These are phyloP conservation scores for Paecilomyces niveus DNA, from an alignment of 2,329 filamentous ascomycete genomes.

Conservation along the genomic window DNA sequence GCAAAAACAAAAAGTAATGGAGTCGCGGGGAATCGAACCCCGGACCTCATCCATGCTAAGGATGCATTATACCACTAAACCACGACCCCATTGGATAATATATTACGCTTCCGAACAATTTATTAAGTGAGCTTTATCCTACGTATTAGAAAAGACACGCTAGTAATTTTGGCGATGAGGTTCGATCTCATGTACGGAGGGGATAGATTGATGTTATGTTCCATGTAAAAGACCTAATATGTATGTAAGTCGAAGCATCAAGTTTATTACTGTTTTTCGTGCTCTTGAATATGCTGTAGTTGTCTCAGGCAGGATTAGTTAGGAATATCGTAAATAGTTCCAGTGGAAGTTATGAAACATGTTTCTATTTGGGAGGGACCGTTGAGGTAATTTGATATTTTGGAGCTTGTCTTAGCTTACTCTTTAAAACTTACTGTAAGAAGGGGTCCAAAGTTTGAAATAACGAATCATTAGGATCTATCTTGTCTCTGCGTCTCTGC, in stretches of 20 bases:
- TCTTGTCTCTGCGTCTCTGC: background rate
- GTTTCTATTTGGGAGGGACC: too few species aligned
- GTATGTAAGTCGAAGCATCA: too few species aligned
- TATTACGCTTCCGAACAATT: background rate
- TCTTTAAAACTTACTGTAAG: too few species aligned
- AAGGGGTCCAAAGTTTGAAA: background rate
- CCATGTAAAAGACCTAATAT: too few species aligned
- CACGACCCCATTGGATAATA: constrained; percentile 20
- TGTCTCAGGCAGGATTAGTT: too few species aligned
- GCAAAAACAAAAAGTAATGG: constrained; percentile 16
- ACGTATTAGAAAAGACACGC: background rate
- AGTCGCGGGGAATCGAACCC: constrained; percentile 45
- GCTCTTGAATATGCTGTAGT: too few species aligned
- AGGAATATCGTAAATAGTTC: too few species aligned
- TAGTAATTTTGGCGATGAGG: background rate
- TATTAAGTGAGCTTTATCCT: background rate
- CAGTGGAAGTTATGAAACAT: too few species aligned
- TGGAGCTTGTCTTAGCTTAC: too few species aligned
- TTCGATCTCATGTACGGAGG: background rate
- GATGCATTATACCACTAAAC: constrained; percentile 44
- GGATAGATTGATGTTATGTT: background rate
- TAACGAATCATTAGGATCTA: background rate
- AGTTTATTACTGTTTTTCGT: too few species aligned
- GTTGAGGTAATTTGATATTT: too few species aligned
- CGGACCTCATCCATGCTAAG: constrained; percentile 44